These are phyloP conservation scores for Bruguiera hainesii DNA, from an alignment of 441 rosid species.

Conservation along the genomic window DNA sequence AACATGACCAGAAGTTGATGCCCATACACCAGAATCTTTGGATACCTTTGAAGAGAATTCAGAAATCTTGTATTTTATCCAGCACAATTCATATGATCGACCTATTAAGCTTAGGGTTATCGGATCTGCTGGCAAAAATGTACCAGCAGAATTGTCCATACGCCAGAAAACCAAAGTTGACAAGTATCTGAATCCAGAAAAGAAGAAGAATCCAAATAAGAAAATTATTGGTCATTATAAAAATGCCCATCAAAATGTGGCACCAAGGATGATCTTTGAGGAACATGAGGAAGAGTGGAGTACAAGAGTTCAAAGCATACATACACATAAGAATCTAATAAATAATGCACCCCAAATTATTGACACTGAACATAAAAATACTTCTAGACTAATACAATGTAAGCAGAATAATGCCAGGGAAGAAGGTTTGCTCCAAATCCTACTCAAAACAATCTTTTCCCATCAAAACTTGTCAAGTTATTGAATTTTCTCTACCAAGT, in stretches of 20 bases:
- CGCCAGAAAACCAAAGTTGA: constrained; percentile 91
- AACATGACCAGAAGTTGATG: constrained; percentile 33
- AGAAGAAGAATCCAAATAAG: constrained; percentile 10
- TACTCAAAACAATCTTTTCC: no score
- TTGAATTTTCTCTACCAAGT: no score
- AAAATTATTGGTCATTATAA: background rate
- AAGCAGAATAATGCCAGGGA: no score
- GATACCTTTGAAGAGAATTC: constrained; percentile 42
- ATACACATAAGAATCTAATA: no score
- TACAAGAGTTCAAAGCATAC: no score
- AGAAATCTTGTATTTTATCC: constrained; percentile 52
- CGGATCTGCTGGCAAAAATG: constrained; percentile 84
- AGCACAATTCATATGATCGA: constrained; percentile 77
- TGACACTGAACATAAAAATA: no score
- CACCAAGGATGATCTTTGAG: no score
- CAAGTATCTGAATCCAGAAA: constrained; percentile 45
- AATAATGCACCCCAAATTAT: no score
- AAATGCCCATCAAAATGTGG: background rate
- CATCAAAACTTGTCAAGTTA: no score
- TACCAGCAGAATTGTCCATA: constrained; percentile 76
- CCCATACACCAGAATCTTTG: constrained; percentile 32
- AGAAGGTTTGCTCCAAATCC: no score
- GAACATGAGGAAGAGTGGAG: no score
- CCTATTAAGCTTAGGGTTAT: constrained; percentile 44
- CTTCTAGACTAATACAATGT: no score